phyloP scores from a whole-genome alignment of 768 basidiomycete species.

The Rhizopogon vinicolor region DNA sequence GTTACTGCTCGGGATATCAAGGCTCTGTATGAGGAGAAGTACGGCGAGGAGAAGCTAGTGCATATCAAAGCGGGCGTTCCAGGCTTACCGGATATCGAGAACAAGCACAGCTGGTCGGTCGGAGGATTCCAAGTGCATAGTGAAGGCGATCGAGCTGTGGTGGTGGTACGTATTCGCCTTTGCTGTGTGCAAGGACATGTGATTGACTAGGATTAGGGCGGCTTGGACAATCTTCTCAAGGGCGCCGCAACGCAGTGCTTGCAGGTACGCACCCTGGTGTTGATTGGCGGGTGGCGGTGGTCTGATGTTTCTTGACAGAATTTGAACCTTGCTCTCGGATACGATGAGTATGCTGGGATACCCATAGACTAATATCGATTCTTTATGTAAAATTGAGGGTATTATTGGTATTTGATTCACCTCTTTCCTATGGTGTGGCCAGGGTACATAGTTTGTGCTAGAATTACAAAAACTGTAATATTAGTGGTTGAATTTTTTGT shows the following conservation, averaged over 20 bases:
- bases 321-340: conserved; percentile 84
- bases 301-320: conserved; percentile 48
- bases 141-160: conserved; percentile 83
- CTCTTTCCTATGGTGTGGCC: background rate
- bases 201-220: conserved; percentile 51
- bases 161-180: conserved; percentile 61
- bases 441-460: too few relatives aligned
- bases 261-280: conserved; percentile 57
- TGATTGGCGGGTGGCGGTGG: background rate
- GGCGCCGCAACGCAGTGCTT: conserved; percentile 99
- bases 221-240: conserved; percentile 94
- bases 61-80: conserved; percentile 66
- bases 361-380: conserved; percentile 29
- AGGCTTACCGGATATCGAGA: conserved; percentile 67
- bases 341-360: conserved; percentile 81
- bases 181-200: background rate
- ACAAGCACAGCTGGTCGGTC: conserved; percentile 83
- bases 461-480: background rate
- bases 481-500: background rate
- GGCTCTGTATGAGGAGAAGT: conserved; percentile 72
- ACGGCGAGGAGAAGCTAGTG: conserved; percentile 71
- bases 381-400: background rate
- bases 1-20: conserved; percentile 71
- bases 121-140: conserved; percentile 95
- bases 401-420: background rate